phyloP scores from a whole-genome alignment of 2,329 filamentous ascomycete genomes.

The Neophaeococcomyces mojaviensis region DNA sequence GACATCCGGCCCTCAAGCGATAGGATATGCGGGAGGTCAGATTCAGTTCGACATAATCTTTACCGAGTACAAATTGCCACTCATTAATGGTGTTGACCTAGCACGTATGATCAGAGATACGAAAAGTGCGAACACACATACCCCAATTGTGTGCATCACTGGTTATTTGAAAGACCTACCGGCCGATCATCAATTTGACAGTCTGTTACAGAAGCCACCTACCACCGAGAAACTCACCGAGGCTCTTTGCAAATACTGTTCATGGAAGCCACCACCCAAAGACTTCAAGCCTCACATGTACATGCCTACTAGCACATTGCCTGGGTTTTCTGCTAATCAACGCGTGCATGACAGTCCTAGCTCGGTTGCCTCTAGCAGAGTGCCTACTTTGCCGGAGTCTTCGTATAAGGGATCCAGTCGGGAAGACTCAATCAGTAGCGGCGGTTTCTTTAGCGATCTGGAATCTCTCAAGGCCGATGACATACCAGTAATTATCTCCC shows the following conservation, averaged over 20 bases:
- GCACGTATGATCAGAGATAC: slow-evolving; percentile 97
- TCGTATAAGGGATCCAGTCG: slow-evolving; percentile 73
- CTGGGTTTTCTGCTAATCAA: slow-evolving; percentile 10
- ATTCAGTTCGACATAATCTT: slow-evolving; percentile 99
- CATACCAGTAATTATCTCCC: slow-evolving; percentile 64
- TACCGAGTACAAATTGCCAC: slow-evolving; percentile 91
- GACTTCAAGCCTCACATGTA: slow-evolving; percentile 45
- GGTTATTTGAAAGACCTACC: slow-evolving; percentile 97
- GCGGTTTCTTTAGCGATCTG: slow-evolving; percentile 78
- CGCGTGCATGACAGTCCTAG: slow-evolving; percentile 69
- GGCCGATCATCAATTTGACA: slow-evolving; percentile 91
- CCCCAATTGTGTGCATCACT: slow-evolving; percentile 91
- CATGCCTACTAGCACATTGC: slow-evolving; percentile 42
- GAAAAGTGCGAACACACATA: slow-evolving; percentile 88
- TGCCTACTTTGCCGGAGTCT: slow-evolving; percentile 61
- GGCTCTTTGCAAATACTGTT: slow-evolving; percentile 76
- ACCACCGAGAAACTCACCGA: slow-evolving; percentile 86
- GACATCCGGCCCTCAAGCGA: slow-evolving; percentile 80
- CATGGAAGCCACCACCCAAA: slow-evolving; percentile 77
- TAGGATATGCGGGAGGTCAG: slow-evolving; percentile 89
- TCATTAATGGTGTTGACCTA: slow-evolving; percentile 90
- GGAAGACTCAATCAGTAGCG: slow-evolving; percentile 76
- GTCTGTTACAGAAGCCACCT: slow-evolving; percentile 91
- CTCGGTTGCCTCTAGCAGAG: slow-evolving; percentile 66
- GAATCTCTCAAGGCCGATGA: slow-evolving; percentile 75